Conservation (phyloP, 352 stramenopile genomes). For the Globisporangium uncinulatum region DNA sequence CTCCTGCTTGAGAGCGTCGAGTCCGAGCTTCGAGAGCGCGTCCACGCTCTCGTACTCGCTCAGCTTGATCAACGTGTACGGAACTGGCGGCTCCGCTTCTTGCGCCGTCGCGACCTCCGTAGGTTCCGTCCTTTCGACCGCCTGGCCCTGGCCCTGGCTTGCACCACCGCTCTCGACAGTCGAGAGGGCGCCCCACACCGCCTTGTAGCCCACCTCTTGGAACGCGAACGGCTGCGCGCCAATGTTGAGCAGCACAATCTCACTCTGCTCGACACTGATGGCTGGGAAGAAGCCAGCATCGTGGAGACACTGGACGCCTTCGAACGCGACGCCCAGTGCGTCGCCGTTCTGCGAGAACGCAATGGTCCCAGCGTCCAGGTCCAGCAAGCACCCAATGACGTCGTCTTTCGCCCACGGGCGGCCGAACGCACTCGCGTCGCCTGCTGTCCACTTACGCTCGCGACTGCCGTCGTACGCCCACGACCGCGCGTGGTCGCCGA, state of each 20-base stretch:
- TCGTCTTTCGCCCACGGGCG: constrained; percentile 72
- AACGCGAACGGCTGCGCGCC: constrained; percentile 73
- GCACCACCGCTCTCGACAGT: too few species aligned
- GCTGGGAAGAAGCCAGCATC: constrained; percentile 57
- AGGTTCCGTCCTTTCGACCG: not conserved
- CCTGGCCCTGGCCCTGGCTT: not conserved
- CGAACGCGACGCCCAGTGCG: constrained; percentile 55
- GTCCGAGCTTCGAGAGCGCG: constrained; percentile 82
- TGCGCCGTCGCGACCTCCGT: not conserved
- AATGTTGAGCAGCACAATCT: constrained; percentile 84
- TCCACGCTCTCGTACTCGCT: constrained; percentile 45
- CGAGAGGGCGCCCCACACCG: constrained; percentile 41
- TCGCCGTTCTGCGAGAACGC: constrained; percentile 85
- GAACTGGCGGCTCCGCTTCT: constrained; percentile 1
- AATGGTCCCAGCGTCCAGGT: constrained; percentile 66
- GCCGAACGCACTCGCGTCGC: constrained; percentile 59
- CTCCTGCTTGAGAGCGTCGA: constrained; percentile 91
- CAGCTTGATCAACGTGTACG: constrained; percentile 37
- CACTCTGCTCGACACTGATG: constrained; percentile 76
- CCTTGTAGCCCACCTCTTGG: constrained; percentile 26
- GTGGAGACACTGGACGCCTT: constrained; percentile 26
- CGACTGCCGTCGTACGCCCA: constrained; percentile 88
- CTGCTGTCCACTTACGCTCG: constrained; percentile 80
- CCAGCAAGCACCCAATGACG: constrained; percentile 84
- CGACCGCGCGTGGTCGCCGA: constrained; percentile 85